phyloP scores from a whole-genome alignment of 768 basidiomycete genomes.

The Auricularia auricula-judae region DNA sequence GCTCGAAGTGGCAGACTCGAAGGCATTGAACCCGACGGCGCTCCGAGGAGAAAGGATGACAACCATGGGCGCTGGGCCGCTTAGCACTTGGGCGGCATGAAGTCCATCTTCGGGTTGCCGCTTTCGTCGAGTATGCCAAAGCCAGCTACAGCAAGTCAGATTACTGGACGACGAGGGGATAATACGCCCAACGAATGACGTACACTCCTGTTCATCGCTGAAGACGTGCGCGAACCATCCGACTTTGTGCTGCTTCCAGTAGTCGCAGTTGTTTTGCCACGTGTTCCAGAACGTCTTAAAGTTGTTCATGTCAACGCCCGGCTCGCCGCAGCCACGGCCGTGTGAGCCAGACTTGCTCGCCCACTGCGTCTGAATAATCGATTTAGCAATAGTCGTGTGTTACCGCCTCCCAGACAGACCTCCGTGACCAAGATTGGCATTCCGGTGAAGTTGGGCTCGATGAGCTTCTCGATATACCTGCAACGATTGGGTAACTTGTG shows the following conservation, averaged over 20 bases:
- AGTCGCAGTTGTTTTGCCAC: slow-evolving; percentile 4
- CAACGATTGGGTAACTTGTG: too few relatives aligned
- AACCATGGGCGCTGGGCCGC: neutral
- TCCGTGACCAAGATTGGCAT: slow-evolving; percentile 5
- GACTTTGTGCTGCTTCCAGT: slow-evolving; percentile 2
- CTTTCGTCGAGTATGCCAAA: slow-evolving; percentile 5
- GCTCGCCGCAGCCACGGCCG: neutral
- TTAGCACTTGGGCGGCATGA: neutral
- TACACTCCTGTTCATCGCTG: slow-evolving; percentile 1
- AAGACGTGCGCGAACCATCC: slow-evolving; percentile 7
- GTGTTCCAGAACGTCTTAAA: slow-evolving; percentile 5
- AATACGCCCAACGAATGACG: neutral
- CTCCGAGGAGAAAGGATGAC: neutral
- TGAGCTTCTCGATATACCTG: slow-evolving; percentile 1
- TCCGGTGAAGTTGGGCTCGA: neutral
- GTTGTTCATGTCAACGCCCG: neutral
- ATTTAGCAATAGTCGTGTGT: neutral
- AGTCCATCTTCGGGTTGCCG: slow-evolving; percentile 1
- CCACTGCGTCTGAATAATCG: slow-evolving; percentile 5
- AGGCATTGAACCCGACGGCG: neutral
- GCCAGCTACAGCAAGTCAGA: neutral
- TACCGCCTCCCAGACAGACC: neutral
- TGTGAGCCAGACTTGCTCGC: slow-evolving; percentile 1
- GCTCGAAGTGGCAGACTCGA: too few relatives aligned
- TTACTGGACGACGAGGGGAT: neutral